Evolutionary conservation across 2,329 filamentous ascomycete genomes (phyloP).

Genomic region (Neofusicoccum umdonicola): DNA sequence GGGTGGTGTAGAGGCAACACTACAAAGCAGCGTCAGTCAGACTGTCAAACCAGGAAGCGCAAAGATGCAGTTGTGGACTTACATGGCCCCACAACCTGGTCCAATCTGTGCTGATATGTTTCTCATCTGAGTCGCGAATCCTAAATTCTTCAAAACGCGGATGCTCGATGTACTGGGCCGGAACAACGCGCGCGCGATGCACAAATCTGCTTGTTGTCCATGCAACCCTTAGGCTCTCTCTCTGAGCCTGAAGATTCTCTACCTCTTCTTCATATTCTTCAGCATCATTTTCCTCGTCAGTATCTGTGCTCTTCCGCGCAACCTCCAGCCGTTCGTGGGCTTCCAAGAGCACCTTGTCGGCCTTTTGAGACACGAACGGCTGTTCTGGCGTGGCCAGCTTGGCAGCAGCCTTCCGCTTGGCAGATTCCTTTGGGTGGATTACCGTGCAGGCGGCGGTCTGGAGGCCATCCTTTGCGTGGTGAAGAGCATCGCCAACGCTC

Average conservation of each 20-base stretch:
- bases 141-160: constrained; percentile 29
- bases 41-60: not conserved
- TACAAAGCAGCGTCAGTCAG: constrained; percentile 22
- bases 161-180: constrained; percentile 27
- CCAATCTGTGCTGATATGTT: constrained; percentile 29
- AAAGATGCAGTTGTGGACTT: not conserved
- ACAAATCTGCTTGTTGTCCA: constrained; percentile 41
- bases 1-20: constrained; percentile 31
- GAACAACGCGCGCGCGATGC: constrained; percentile 35
- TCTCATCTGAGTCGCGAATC: constrained; percentile 24
- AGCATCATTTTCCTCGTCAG: constrained; percentile 14
- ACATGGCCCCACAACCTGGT: constrained; percentile 34
- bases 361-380: constrained; percentile 33
- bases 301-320: not conserved
- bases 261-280: constrained; percentile 22
- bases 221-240: constrained; percentile 36
- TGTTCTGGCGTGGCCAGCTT: constrained; percentile 35
- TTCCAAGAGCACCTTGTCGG: constrained; percentile 33
- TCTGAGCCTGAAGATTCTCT: constrained; percentile 31
- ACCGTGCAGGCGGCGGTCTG: constrained; percentile 25
- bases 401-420: constrained; percentile 31
- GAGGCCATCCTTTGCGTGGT: constrained; percentile 20
- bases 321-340: constrained; percentile 30
- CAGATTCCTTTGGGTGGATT: constrained; percentile 31
- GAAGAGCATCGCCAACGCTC: constrained; percentile 20